Base-by-base conservation (phyloP, 208 protist genomes). In the Herpetomonas tarakana region DNA sequence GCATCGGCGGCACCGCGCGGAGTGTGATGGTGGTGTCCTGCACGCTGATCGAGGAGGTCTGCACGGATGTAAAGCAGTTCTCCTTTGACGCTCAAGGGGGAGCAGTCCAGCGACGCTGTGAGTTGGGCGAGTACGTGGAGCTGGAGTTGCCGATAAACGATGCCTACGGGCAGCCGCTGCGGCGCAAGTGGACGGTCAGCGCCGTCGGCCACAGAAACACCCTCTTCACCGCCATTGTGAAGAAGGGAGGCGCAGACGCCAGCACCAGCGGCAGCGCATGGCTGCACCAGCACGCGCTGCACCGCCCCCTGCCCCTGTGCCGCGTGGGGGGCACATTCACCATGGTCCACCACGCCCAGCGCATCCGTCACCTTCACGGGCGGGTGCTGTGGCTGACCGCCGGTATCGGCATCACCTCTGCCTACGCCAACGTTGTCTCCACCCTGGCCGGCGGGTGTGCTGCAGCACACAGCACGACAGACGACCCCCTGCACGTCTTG, bases 351-450 rank as follows among this genome's bases (percentile, higher is more conserved):
- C 76, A 93, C 50, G 56, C 74, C 25, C 41, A 62, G 3, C 75
- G 73, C 1, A 68, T 93, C 7, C 68, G 73, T 3, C 52, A 49
- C 18, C 46, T 82, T 9, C 39, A 60, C 2, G 86, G 90, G 29
- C 58, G 65, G 38, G 66, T 93, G 60, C 60, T 93, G 26, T 83
- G 83, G 68, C 59, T 96, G 47, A 89, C 86, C 14, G 91, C 84
- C 11, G 84, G 57, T 19, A 83, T 92, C 58, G 84, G 79, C 57
- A 76, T 94, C 28, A 91, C 77, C 19, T 66, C 71, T 41, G 73
- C 80, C 4, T 88, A 80, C 46, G 83, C 86, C 7, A 77, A 72
- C 19, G 56, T 94, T 22, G 71, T 78, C 46, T 55, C 67, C 22
- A 52, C 60, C 14, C 69, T 86, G 25, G 58, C 66, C 22, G 68